A percentile compares a stretch with the other conserved stretches of the same genome.
These are phyloP conservation scores for Penicillium verrucosum DNA, from an alignment of 2,329 filamentous ascomycete genomes.

Conservation along the genomic window DNA sequence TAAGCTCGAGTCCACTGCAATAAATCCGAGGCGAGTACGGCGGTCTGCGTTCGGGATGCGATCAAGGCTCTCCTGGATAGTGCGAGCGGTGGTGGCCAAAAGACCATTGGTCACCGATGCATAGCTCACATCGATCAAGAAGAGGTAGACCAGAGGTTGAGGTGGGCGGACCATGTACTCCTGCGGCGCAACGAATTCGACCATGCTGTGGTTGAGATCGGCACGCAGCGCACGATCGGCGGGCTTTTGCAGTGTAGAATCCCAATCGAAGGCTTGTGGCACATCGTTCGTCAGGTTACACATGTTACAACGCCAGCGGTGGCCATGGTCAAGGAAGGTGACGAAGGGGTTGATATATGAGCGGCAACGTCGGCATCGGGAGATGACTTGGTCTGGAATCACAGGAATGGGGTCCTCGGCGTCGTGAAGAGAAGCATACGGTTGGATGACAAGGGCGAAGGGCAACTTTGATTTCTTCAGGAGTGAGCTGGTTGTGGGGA, in stretches of 20 bases:
- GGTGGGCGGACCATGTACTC: constrained; percentile 99
- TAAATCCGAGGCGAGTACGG: constrained; percentile 86
- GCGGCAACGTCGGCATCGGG: constrained; percentile 88
- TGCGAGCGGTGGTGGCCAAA: constrained; percentile 85
- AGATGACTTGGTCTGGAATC: constrained; percentile 95
- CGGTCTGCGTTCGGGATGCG: constrained; percentile 97
- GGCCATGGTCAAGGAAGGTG: constrained; percentile 92
- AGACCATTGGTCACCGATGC: constrained; percentile 85
- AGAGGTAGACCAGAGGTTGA: constrained; percentile 91
- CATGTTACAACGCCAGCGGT: constrained; percentile 99
- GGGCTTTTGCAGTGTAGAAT: constrained; percentile 83
- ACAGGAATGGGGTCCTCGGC: constrained; percentile 87
- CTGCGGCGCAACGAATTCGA: constrained; percentile 95
- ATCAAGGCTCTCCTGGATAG: constrained; percentile 90
- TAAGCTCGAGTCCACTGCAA: constrained; percentile 89
- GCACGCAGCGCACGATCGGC: constrained; percentile 88
- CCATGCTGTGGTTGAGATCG: constrained; percentile 93
- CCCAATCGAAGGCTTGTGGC: constrained; percentile 99
- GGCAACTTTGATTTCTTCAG: constrained; percentile 96
- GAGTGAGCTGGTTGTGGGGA: constrained; percentile 86
- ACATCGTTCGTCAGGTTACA: constrained; percentile 98
- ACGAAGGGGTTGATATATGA: constrained; percentile 98
- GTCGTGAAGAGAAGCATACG: constrained; percentile 89
- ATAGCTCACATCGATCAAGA: constrained; percentile 92
- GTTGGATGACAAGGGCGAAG: constrained; percentile 93